Evolutionary conservation across 192 early-diverging fungal genomes (phyloP), one percentile per base, ranked within the genome.

Genomic region (Backusella macrospora): DNA sequence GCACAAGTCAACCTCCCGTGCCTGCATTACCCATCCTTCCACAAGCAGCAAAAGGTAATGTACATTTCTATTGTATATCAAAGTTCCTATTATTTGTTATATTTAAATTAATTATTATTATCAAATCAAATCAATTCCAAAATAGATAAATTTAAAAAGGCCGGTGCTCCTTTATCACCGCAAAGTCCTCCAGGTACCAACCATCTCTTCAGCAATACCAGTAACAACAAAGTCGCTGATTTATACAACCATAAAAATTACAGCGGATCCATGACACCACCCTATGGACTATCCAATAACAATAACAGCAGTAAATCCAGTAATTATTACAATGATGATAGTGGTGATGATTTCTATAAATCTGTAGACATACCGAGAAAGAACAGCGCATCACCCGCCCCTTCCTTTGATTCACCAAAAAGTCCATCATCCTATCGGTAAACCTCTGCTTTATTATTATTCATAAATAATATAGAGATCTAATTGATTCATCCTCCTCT

Each of bases 1-100:
- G 87, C 63, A 73, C 83, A 7, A 81, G 76, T 49, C 80, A 78
- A 39, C 86, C 86, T 7, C 78, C 83, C 12, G 81, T 89, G 47
- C 87, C 87, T 62, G 16, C 73, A 39, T 37, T 80, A 15, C 78
- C 73, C 38, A 75, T 72, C 29, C 38, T 74, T 64, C 68, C 77
- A 21, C 39, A 34, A 34, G 29, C 66, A 15, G 23, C 44, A 7
- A 68, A 68, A 68, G 66, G 66, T 68, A 68, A 55, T 34, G 29
- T 34, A 34, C 10, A 8, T 23, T 8, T 43, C 42, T 43, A 55
- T 12, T 13, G 3, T 26, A 38, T 26, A 34, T 67, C 29, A 39
- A 67, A 43, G 40, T 39, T 39, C 37, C 6, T 42, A 44, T 6
- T 43, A 65, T 8, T 8, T 48, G 46, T 7, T 34, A 34, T 34